Evolutionary conservation across 768 basidiomycete genomes (phyloP).

Genomic region (Kwoniella pini): DNA sequence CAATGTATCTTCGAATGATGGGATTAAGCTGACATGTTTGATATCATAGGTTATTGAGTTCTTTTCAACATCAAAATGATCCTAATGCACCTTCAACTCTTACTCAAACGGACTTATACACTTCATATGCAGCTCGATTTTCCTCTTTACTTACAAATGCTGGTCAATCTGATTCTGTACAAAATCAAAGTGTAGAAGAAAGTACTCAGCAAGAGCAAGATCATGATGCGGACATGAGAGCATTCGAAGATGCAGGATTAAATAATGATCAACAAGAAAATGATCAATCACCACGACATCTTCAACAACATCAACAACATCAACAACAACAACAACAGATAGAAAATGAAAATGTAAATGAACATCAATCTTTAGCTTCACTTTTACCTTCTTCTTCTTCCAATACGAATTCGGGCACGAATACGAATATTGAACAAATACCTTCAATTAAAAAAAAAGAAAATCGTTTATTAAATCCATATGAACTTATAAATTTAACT

Average conservation of each 20-base stretch:
- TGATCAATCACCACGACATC: too few relatives aligned
- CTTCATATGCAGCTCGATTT: slow-evolving; percentile 45
- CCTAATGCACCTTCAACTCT: slow-evolving; percentile 14
- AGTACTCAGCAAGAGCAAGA: not conserved
- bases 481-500: slow-evolving; percentile 43
- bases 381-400: slow-evolving; percentile 1
- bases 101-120: slow-evolving; percentile 45
- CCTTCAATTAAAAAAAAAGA: slow-evolving; percentile 12
- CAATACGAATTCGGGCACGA: not conserved
- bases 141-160: slow-evolving; percentile 20
- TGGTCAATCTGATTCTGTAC: slow-evolving; percentile 8
- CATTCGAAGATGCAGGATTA: slow-evolving; percentile 18
- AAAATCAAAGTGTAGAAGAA: not conserved
- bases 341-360: not conserved
- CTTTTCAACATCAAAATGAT: slow-evolving; percentile 29
- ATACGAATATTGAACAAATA: too few relatives aligned
- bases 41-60: slow-evolving; percentile 29
- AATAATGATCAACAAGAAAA: not conserved
- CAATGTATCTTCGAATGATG: too few relatives aligned
- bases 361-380: slow-evolving; percentile 5
- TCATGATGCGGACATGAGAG: slow-evolving; percentile 3
- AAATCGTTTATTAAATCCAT: slow-evolving; percentile 43
- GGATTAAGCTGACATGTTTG: too few relatives aligned
- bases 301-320: not conserved
- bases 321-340: not conserved